phyloP scores from a whole-genome alignment of 306 rosid species.

The Styphnolobium japonicum region DNA sequence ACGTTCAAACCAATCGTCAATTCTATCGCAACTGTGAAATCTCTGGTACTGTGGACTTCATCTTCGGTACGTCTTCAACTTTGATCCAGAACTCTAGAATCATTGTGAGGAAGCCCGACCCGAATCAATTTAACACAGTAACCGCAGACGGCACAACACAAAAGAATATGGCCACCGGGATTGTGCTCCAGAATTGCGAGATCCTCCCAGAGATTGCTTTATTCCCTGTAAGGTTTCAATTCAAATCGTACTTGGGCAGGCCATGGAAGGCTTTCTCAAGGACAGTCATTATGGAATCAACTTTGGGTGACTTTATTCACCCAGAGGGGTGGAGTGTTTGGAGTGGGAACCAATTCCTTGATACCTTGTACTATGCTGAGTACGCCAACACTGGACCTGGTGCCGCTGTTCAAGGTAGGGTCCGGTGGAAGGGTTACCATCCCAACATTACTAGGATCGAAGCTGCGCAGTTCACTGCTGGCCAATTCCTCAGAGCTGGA shows the following conservation, averaged over 20 bases:
- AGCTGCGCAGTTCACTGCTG: conserved; percentile 48
- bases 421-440: conserved; percentile 54
- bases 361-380: conserved; percentile 57
- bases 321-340: conserved; percentile 50
- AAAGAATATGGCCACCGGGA: conserved; percentile 31
- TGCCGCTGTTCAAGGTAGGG: conserved; percentile 35
- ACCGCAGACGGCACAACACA: conserved; percentile 56
- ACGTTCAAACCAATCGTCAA: conserved; percentile 56
- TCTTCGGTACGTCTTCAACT: conserved; percentile 49
- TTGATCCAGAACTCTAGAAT: conserved; percentile 60
- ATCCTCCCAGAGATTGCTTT: conserved; percentile 50
- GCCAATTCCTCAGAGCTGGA: conserved; percentile 30
- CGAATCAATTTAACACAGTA: conserved; percentile 51
- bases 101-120: conserved; percentile 47
- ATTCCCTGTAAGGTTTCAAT: conserved; percentile 21
- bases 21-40: conserved; percentile 78
- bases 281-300: conserved; percentile 62
- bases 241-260: conserved; percentile 56
- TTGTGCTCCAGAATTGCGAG: conserved; percentile 66
- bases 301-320: conserved; percentile 45
- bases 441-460: conserved; percentile 29
- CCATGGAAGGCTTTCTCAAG: conserved; percentile 66
- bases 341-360: conserved; percentile 33
- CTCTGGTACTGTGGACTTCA: conserved; percentile 74
- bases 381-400: conserved; percentile 61